A percentile compares a stretch with the other conserved stretches of the same genome.
Evolutionary conservation across 805 yeast genomes (phyloP).

Genomic region (Metschnikowia matae): DNA sequence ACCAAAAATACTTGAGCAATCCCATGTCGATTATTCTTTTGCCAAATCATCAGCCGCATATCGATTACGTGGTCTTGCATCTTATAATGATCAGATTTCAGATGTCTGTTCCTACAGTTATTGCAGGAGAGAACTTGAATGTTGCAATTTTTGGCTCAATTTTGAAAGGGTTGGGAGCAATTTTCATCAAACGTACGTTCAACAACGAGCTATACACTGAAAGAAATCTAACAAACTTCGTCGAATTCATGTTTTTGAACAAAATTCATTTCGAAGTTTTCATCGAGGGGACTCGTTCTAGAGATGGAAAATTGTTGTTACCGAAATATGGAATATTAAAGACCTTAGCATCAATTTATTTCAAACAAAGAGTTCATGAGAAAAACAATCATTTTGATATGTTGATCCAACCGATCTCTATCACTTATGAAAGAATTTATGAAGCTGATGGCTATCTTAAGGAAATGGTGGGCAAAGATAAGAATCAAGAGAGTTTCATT

Average conservation of each 20-base stretch:
- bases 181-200: conserved; percentile 51
- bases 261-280: conserved; percentile 56
- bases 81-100: conserved; percentile 51
- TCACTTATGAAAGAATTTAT: conserved; percentile 57
- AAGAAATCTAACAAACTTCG: conserved; percentile 43
- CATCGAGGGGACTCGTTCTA: conserved; percentile 62
- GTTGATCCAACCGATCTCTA: conserved; percentile 49
- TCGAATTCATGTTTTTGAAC: conserved; percentile 45
- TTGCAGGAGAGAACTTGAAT: conserved; percentile 65
- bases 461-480: conserved; percentile 55
- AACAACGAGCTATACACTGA: conserved; percentile 42
- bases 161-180: conserved; percentile 50
- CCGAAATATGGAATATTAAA: conserved; percentile 63
- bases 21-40: conserved; percentile 47
- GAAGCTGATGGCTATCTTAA: conserved; percentile 52
- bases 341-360: conserved; percentile 44
- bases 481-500: conserved; percentile 47
- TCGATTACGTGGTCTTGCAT: conserved; percentile 58
- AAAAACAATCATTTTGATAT: conserved; percentile 26
- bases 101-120: conserved; percentile 51
- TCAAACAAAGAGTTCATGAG: conserved; percentile 30
- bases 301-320: conserved; percentile 59
- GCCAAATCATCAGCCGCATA: conserved; percentile 61
- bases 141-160: conserved; percentile 52
- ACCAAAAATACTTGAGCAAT: conserved; percentile 28